Evolutionary conservation across 768 basidiomycete species (phyloP).

Genomic region (Suillus bovinus): DNA sequence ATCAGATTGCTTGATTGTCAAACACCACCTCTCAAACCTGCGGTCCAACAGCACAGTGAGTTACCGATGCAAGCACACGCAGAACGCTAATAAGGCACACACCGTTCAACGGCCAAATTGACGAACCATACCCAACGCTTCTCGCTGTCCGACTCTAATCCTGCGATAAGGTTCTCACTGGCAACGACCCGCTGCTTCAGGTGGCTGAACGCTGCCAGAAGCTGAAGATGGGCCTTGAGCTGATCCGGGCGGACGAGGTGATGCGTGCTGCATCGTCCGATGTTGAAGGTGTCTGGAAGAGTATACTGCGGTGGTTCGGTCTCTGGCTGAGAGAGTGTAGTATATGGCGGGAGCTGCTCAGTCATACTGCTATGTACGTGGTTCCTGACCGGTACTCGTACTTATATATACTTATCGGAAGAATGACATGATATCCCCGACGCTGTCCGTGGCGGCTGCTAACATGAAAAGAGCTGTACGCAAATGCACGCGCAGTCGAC

Average conservation of each 20-base stretch:
- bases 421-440: too few species aligned
- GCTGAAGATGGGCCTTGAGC: slow-evolving; percentile 30
- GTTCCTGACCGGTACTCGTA: too few species aligned
- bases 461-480: too few species aligned
- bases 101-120: slow-evolving; percentile 38
- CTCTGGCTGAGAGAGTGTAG: slow-evolving; percentile 43
- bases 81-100: slow-evolving; percentile 5
- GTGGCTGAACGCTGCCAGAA: slow-evolving; percentile 29
- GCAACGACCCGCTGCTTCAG: slow-evolving; percentile 20
- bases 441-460: too few species aligned
- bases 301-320: slow-evolving; percentile 11
- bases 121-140: too few species aligned
- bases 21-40: slow-evolving; percentile 41
- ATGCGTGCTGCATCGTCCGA: slow-evolving; percentile 8
- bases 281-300: slow-evolving; percentile 18
- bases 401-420: too few species aligned
- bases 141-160: slow-evolving; percentile 28
- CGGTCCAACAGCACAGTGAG: neutral
- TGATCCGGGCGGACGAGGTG: slow-evolving; percentile 25
- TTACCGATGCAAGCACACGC: neutral
- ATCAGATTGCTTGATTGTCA: too few species aligned
- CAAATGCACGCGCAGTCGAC: too few species aligned
- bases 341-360: slow-evolving; percentile 68
- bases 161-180: slow-evolving; percentile 16
- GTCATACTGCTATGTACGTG: slow-evolving; percentile 39